Evolutionary conservation across 164 flowering plant species (phyloP).

Genomic region (Liquidambar formosana): DNA sequence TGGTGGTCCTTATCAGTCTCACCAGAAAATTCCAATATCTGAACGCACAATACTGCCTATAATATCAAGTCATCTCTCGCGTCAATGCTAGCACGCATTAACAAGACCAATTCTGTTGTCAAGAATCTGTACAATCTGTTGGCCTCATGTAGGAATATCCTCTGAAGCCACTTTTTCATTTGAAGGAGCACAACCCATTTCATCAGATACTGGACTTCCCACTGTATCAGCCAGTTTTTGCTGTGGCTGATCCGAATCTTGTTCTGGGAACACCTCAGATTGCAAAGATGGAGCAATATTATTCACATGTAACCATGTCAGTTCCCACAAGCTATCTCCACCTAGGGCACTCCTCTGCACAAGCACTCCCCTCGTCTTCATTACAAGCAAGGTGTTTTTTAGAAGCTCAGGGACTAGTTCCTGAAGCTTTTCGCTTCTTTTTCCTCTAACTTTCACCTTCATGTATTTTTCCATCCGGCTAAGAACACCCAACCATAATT

Average conservation of each 20-base stretch:
- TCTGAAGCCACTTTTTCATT: neutral
- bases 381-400: constrained; percentile 18
- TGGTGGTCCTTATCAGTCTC: neutral
- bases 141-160: neutral
- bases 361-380: constrained; percentile 37
- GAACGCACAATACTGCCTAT: neutral
- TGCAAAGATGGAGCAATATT: constrained; percentile 33
- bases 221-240: neutral
- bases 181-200: neutral
- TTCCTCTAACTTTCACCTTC: constrained; percentile 18
- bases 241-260: neutral
- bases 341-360: constrained; percentile 31
- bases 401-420: constrained; percentile 18
- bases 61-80: neutral
- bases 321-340: constrained; percentile 40
- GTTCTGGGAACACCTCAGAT: constrained; percentile 16
- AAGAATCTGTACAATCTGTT: neutral
- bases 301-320: constrained; percentile 38
- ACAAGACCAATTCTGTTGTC: neutral
- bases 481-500: constrained; percentile 24
- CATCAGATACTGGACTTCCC: neutral
- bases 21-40: neutral
- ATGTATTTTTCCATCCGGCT: constrained; percentile 17
- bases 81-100: neutral
- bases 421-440: constrained; percentile 21